These are phyloP conservation scores for Ceriops tagal DNA, from an alignment of 345 rosid genomes.

Conservation along the genomic window DNA sequence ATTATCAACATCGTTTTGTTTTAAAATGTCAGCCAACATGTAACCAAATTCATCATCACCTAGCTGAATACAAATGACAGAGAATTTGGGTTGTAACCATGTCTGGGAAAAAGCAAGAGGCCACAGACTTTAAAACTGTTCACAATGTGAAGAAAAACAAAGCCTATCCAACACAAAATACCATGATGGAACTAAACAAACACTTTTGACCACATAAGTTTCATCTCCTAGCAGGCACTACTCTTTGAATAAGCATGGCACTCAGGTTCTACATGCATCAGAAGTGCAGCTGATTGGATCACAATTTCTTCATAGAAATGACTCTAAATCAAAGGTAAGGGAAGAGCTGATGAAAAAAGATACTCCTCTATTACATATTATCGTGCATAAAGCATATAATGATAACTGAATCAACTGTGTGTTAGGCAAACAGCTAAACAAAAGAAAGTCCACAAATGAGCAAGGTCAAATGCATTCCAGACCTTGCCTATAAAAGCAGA, in stretches of 20 bases:
- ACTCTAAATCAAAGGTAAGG: neutral
- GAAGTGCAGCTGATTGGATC: neutral
- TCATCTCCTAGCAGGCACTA: no score
- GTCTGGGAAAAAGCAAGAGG: neutral
- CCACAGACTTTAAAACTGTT: slow-evolving; percentile 1
- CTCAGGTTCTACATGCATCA: no score
- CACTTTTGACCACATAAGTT: no score
- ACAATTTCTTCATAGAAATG: neutral
- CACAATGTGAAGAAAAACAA: neutral
- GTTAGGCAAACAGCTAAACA: neutral
- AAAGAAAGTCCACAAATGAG: neutral
- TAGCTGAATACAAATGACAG: slow-evolving; percentile 37
- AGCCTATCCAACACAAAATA: no score
- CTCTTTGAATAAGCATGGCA: no score
- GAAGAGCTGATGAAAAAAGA: neutral
- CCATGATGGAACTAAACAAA: no score
- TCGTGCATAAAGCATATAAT: neutral
- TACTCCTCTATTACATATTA: neutral
- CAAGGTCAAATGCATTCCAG: slow-evolving; percentile 5
- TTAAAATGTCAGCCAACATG: slow-evolving; percentile 78
- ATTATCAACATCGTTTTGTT: slow-evolving; percentile 70
- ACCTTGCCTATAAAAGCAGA: slow-evolving; percentile 99
- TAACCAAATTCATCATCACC: slow-evolving; percentile 96
- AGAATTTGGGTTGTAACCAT: neutral
- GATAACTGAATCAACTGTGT: neutral